Conservation (phyloP, 1,284 basidiomycete species). For the Acaromyces ingoldii region DNA sequence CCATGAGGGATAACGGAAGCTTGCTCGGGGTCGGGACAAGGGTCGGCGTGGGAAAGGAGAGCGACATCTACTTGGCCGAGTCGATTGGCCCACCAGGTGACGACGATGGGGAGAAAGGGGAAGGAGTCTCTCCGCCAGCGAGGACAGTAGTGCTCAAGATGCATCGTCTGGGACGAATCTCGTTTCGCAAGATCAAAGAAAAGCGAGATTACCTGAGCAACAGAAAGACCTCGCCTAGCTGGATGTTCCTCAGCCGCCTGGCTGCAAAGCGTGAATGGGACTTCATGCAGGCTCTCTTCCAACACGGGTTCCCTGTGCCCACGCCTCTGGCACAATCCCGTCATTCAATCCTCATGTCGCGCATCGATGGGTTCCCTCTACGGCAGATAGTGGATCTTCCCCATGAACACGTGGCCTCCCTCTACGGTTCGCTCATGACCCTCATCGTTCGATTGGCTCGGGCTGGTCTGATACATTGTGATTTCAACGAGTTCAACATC, state of each 20-base stretch:
- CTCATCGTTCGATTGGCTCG: slow-evolving; percentile 89
- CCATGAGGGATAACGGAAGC: slow-evolving; percentile 66
- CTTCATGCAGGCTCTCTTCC: slow-evolving; percentile 90
- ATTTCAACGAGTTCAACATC: slow-evolving; percentile 99
- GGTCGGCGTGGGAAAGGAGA: slow-evolving; percentile 97
- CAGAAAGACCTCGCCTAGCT: slow-evolving; percentile 80
- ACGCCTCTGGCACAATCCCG: slow-evolving; percentile 87
- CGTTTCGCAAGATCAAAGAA: slow-evolving; percentile 92
- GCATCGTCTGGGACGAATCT: slow-evolving; percentile 87
- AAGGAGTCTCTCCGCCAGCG: too few species aligned
- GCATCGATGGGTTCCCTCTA: slow-evolving; percentile 92
- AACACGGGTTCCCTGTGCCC: slow-evolving; percentile 89
- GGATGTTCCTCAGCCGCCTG: slow-evolving; percentile 99
- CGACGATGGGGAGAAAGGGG: too few species aligned
- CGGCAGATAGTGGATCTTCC: slow-evolving; percentile 81
- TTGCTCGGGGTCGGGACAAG: slow-evolving; percentile 73
- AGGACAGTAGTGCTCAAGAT: slow-evolving; percentile 83
- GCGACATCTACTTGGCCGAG: slow-evolving; percentile 53
- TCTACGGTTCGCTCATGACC: slow-evolving; percentile 91
- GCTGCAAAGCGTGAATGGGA: slow-evolving; percentile 96
- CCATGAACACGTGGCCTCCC: slow-evolving; percentile 66
- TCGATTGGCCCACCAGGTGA: background rate
- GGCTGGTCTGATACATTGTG: slow-evolving; percentile 91
- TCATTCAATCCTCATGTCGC: slow-evolving; percentile 92
- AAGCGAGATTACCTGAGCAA: slow-evolving; percentile 97